These are phyloP conservation scores for Colletotrichum chrysophilum DNA, from an alignment of 2,329 filamentous ascomycete genomes.

Conservation along the genomic window DNA sequence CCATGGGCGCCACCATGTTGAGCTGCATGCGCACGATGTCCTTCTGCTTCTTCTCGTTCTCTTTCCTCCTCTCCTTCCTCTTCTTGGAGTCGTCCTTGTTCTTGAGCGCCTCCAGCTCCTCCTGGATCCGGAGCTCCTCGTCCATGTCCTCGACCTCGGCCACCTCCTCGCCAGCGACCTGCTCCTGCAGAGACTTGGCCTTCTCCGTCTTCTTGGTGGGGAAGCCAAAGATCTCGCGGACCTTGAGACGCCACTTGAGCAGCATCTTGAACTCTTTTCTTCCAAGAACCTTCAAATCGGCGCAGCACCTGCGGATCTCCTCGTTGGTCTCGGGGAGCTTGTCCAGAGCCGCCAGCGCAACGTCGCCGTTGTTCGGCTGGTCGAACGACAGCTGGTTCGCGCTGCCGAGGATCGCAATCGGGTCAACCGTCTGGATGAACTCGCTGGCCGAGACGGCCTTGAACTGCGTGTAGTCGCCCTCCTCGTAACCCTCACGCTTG, in stretches of 20 bases:
- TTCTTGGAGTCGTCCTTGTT: constrained; percentile 79
- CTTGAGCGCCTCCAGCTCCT: constrained; percentile 82
- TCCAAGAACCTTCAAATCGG: constrained; percentile 87
- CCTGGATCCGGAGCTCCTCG: constrained; percentile 88
- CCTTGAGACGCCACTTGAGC: constrained; percentile 86
- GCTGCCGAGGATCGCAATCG: constrained; percentile 87
- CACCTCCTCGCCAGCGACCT: constrained; percentile 68
- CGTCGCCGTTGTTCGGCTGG: constrained; percentile 80
- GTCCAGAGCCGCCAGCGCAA: constrained; percentile 84
- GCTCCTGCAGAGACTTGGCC: constrained; percentile 36
- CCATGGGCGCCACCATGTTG: constrained; percentile 94
- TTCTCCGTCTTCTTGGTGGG: constrained; percentile 70
- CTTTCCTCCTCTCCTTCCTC: constrained; percentile 82
- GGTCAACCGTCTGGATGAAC: constrained; percentile 92
- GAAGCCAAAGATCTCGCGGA: constrained; percentile 90
- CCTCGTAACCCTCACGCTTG: constrained; percentile 96
- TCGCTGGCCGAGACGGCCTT: constrained; percentile 89
- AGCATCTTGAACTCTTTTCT: constrained; percentile 93
- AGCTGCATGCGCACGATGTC: constrained; percentile 97
- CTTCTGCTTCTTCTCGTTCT: constrained; percentile 93
- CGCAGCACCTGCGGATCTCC: constrained; percentile 80
- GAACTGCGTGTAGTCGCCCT: constrained; percentile 91
- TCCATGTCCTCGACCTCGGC: constrained; percentile 90
- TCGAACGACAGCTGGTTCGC: constrained; percentile 86
- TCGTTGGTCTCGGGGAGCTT: constrained; percentile 86